A percentile compares a stretch with the other conserved stretches of the same genome.
Conservation (phyloP, 2,329 filamentous ascomycete species). For the Talaromyces sp. region DNA sequence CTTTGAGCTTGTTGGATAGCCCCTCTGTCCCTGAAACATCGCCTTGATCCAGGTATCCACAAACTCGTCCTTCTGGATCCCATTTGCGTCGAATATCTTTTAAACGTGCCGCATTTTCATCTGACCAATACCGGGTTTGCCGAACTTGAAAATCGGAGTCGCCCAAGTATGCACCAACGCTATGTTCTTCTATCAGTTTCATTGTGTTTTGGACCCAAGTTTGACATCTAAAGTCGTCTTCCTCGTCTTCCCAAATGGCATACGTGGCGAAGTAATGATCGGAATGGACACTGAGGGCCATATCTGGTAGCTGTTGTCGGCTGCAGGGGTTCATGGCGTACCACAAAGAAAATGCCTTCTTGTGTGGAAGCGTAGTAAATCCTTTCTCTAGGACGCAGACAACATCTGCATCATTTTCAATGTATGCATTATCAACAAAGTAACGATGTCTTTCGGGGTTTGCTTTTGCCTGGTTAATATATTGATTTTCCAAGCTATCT, state of each 20-base stretch:
- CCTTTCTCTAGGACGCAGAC: background rate
- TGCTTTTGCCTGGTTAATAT: constrained; percentile 33
- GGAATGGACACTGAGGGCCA: constrained; percentile 48
- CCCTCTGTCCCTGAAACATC: constrained; percentile 38
- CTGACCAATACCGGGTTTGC: constrained; percentile 44
- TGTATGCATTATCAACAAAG: constrained; percentile 45
- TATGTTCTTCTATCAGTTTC: constrained; percentile 29
- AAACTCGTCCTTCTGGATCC: constrained; percentile 19
- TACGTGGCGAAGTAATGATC: constrained; percentile 52
- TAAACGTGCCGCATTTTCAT: constrained; percentile 34
- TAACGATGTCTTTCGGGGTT: constrained; percentile 46
- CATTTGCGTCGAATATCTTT: constrained; percentile 17
- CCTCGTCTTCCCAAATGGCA: constrained; percentile 38
- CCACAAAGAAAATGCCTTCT: background rate
- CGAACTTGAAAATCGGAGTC: constrained; percentile 47
- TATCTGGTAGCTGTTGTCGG: constrained; percentile 33
- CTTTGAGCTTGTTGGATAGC: constrained; percentile 37
- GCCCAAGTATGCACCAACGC: constrained; percentile 46
- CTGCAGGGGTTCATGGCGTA: constrained; percentile 29
- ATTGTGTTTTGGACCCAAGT: constrained; percentile 16
- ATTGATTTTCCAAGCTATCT: constrained; percentile 23
- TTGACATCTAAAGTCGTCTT: constrained; percentile 4
- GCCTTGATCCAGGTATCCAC: constrained; percentile 41
- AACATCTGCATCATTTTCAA: constrained; percentile 40
- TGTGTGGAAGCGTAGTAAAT: background rate